Conservation (phyloP, 2,329 filamentous ascomycete genomes). For the Pseudocercospora eumusae region DNA sequence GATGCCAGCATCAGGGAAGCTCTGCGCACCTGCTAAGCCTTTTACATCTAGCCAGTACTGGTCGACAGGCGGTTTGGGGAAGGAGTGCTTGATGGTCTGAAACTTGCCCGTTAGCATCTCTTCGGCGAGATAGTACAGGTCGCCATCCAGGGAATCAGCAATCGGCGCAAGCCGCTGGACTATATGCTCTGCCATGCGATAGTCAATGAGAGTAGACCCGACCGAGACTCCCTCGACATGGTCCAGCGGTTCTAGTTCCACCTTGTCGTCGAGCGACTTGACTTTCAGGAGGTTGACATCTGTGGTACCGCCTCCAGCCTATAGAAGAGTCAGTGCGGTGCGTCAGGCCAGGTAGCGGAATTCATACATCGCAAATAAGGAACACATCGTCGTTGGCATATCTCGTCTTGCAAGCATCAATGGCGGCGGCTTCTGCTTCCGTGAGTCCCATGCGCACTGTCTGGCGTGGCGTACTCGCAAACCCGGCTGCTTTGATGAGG, state of each 20-base stretch:
- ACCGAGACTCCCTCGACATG: conserved; percentile 25
- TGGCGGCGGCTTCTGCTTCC: conserved; percentile 29
- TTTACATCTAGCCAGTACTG: conserved; percentile 19
- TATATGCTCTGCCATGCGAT: conserved; percentile 17
- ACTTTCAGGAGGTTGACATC: conserved; percentile 27
- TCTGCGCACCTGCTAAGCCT: conserved; percentile 15
- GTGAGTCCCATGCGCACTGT: conserved; percentile 22
- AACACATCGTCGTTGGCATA: conserved; percentile 25
- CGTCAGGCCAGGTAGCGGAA: not conserved
- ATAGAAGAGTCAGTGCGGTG: not conserved
- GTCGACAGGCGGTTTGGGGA: conserved; percentile 20
- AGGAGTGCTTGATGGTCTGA: conserved; percentile 25
- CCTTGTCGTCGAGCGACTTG: conserved; percentile 12
- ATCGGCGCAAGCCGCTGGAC: conserved; percentile 16
- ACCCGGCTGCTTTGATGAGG: conserved; percentile 18
- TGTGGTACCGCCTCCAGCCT: conserved; percentile 29
- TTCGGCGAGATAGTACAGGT: conserved; percentile 8
- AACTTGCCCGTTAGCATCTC: conserved; percentile 25
- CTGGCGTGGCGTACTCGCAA: conserved; percentile 8
- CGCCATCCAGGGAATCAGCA: conserved; percentile 7
- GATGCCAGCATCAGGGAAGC: conserved; percentile 22
- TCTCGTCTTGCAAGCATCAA: conserved; percentile 20
- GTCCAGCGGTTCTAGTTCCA: conserved; percentile 25
- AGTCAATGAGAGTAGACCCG: conserved; percentile 30
- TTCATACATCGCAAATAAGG: conserved; percentile 24